Percentiles rank a stretch among this genome's conserved stretches.
These are phyloP conservation scores for Candida fluviatilis DNA, from an alignment of 805 yeast species.

Conservation along the genomic window DNA sequence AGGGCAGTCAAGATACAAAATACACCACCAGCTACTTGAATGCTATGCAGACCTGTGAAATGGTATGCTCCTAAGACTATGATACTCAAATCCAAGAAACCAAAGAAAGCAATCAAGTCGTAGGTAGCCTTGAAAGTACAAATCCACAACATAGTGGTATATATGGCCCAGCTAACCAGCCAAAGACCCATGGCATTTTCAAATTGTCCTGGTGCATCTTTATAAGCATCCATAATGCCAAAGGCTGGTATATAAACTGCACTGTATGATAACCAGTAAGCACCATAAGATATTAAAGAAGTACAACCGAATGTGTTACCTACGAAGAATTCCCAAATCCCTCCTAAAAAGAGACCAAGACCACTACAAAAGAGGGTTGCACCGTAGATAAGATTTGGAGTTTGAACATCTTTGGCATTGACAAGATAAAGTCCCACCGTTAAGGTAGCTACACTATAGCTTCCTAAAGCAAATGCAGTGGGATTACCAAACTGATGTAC, in stretches of 20 bases:
- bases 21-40: slow-evolving; percentile 57
- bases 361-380: slow-evolving; percentile 11
- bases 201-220: slow-evolving; percentile 34
- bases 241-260: slow-evolving; percentile 50
- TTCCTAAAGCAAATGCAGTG: slow-evolving; percentile 58
- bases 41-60: slow-evolving; percentile 38
- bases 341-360: slow-evolving; percentile 33
- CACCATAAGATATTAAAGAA: slow-evolving; percentile 50
- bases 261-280: slow-evolving; percentile 51
- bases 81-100: slow-evolving; percentile 53
- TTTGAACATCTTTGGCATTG: slow-evolving; percentile 48
- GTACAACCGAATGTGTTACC: slow-evolving; percentile 56
- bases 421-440: slow-evolving; percentile 53
- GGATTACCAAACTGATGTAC: slow-evolving; percentile 50
- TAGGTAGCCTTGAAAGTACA: slow-evolving; percentile 51
- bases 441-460: slow-evolving; percentile 61
- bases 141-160: slow-evolving; percentile 53
- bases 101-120: slow-evolving; percentile 33
- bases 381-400: slow-evolving; percentile 36
- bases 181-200: slow-evolving; percentile 54
- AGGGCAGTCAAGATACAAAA: slow-evolving; percentile 54
- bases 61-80: slow-evolving; percentile 38
- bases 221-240: slow-evolving; percentile 47
- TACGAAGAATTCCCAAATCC: slow-evolving; percentile 44
- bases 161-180: slow-evolving; percentile 59